These are phyloP conservation scores for Forsythia suspensa DNA, from an alignment of 257 asterid species.

Conservation along the genomic window DNA sequence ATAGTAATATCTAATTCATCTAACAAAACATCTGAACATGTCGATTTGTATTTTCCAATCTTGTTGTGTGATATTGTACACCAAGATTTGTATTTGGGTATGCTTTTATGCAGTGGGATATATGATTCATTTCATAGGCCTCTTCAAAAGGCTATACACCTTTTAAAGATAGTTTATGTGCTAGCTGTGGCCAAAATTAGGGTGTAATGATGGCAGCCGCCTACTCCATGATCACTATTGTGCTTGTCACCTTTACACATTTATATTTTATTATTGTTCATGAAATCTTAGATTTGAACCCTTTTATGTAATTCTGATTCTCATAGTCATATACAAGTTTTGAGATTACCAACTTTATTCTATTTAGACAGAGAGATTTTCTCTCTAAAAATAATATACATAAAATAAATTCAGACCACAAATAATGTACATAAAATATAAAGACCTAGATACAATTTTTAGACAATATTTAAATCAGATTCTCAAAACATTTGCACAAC, in stretches of 20 bases:
- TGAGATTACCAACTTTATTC: constrained; percentile 15
- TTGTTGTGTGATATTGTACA: no score
- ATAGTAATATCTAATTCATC: no score
- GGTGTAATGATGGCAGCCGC: constrained; percentile 25
- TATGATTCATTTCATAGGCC: constrained; percentile 1
- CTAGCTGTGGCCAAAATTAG: background rate
- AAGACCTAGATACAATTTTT: no score
- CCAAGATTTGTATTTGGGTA: no score
- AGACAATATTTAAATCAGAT: no score
- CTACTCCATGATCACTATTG: constrained; percentile 33
- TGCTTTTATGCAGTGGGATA: background rate
- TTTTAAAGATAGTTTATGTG: background rate
- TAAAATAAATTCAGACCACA: no score
- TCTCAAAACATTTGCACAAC: no score
- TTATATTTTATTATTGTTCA: background rate
- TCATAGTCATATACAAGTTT: background rate
- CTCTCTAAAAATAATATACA: background rate
- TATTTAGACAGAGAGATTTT: background rate
- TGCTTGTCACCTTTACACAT: constrained; percentile 2
- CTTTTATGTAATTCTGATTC: constrained; percentile 19
- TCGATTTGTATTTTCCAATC: background rate
- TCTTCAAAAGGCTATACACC: constrained; percentile 4
- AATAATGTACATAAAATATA: no score
- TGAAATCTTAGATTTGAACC: background rate
- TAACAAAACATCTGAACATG: background rate